phyloP scores from a whole-genome alignment of 805 yeast species.

The Saccharomycopsis babjevae region DNA sequence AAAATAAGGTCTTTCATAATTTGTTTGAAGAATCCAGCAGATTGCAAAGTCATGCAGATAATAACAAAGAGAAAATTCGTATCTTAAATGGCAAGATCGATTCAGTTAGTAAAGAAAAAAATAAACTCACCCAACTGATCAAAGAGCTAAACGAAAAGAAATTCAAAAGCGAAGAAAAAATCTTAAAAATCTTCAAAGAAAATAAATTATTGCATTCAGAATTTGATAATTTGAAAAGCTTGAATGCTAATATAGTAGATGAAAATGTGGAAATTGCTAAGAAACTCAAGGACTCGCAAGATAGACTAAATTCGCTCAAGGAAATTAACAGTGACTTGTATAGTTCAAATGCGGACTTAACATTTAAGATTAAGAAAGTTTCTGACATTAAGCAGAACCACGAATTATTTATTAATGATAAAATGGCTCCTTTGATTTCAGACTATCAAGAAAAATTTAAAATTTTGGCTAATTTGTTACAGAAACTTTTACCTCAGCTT shows the following conservation, averaged over 20 bases:
- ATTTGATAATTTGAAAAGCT: neutral
- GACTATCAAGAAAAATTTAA: neutral
- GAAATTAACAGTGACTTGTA: neutral
- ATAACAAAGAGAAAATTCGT: conserved; percentile 9
- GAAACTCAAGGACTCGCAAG: neutral
- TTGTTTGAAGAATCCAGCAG: conserved; percentile 9
- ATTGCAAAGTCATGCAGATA: conserved; percentile 10
- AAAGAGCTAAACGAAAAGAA: neutral
- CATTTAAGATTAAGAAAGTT: neutral
- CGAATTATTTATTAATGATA: neutral
- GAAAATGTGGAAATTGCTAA: neutral
- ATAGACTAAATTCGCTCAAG: neutral
- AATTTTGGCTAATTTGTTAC: neutral
- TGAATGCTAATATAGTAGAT: neutral
- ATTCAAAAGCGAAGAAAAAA: neutral
- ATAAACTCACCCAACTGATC: neutral
- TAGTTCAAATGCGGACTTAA: neutral
- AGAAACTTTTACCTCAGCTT: conserved; percentile 10
- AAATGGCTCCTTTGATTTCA: neutral
- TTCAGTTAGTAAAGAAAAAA: neutral
- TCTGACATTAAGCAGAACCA: neutral
- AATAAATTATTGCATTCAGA: neutral
- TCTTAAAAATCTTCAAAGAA: neutral
- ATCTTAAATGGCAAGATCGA: conserved; percentile 7
- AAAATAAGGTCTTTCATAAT: conserved; percentile 7